Evolutionary conservation across 2,329 filamentous ascomycete genomes (phyloP).

Genomic region (Aphanocladium album): DNA sequence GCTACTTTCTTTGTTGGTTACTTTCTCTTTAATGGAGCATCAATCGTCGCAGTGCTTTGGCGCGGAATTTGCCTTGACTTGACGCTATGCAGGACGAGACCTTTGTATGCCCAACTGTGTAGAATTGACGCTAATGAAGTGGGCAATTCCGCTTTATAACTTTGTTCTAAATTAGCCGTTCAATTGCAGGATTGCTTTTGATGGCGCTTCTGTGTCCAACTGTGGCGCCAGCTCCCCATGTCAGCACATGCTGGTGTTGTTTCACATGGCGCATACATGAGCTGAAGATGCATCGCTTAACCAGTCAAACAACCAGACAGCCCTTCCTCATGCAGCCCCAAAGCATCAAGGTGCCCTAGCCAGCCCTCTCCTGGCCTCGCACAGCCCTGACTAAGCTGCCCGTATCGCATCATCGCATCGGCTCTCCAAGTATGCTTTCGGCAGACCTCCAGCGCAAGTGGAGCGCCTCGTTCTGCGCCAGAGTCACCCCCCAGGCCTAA

Average conservation of each 20-base stretch:
- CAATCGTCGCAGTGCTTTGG: no score
- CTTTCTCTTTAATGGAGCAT: no score
- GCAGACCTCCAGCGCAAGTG: constrained; percentile 1
- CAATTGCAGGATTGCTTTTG: no score
- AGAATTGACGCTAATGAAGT: no score
- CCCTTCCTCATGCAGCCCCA: background rate
- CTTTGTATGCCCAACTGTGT: no score
- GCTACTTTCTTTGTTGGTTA: no score
- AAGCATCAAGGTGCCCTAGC: background rate
- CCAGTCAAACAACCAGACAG: background rate
- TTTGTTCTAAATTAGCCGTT: no score
- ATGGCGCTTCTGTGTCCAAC: no score
- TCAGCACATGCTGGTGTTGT: background rate
- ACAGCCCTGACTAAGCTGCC: background rate
- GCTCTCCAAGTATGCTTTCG: background rate
- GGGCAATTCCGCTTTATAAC: no score
- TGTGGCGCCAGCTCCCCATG: background rate
- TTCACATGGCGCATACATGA: background rate
- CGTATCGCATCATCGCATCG: background rate
- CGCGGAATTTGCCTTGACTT: no score
- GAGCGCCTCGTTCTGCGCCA: background rate
- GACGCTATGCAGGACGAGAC: no score
- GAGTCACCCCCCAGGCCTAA: background rate
- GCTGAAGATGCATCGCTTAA: background rate
- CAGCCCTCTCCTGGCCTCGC: background rate